Evolutionary conservation across 345 rosid species (phyloP), one percentile per base, ranked within the genome.

Genomic region (Schrenkiella parvula): DNA sequence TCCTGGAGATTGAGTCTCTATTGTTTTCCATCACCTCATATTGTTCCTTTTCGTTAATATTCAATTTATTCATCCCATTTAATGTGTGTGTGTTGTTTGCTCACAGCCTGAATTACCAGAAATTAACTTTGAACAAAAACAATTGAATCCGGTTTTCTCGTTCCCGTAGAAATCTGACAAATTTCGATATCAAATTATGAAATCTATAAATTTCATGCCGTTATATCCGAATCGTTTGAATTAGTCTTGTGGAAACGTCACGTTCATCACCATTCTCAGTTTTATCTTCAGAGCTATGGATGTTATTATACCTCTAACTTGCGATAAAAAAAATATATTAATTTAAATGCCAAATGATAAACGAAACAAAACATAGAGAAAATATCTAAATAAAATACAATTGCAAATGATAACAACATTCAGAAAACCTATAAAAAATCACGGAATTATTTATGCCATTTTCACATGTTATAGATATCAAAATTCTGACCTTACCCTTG

Each of bases 1-100:
- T 52, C 55, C 63, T 65, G 32, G 71, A 55, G 66, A 65, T 65
- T 55, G 17, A 48, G 15, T 59, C 37, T 64, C 22, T 58, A 17
- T 58, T 48, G 54, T 43, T 53, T 1, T 32, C 23, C 26, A 38
- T 54, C 32, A n/a, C n/a, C 42, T 14, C 39, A 0, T 37, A 1
- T 68, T 69, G 35, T 34, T 44, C 23, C 12, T 53, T 50, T 55
- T 55, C 32, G 26, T n/a, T n/a, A n/a, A 28, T 67, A 58, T 37
- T 74, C 42, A 14, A 38, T 74, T 74, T 74, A 74, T 67, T 74
- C 53, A 9, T 73, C n/a, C n/a, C n/a, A 2, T 59, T 8, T 48
- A 7, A 29, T 23, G n/a, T 37, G 12, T 56, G n/a, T 70, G 17
- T 59, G 6, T 12, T 2, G 2, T 53, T 55, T 5, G 41, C 17